Evolutionary conservation across 106 monocot genomes (phyloP).

Genomic region (Amphibolis antarctica): DNA sequence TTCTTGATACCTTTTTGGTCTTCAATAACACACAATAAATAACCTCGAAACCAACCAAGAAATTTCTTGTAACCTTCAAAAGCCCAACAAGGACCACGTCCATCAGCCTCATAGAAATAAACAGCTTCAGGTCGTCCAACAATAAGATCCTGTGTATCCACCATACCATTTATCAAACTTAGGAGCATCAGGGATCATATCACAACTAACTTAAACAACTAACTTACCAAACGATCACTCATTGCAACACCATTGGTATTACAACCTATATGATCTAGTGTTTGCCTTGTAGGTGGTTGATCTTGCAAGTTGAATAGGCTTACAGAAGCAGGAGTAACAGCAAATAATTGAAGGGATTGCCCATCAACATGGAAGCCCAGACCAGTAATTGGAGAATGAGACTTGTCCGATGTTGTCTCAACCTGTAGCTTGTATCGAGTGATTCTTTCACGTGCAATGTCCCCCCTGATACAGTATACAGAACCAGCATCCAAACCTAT

Average conservation of each 20-base stretch:
- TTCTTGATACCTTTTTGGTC: constrained; percentile 43
- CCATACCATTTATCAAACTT: no score
- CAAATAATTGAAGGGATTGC: constrained; percentile 69
- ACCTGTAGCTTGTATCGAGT: constrained; percentile 77
- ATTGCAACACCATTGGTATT: constrained; percentile 60
- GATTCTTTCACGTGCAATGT: constrained; percentile 89
- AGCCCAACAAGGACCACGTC: constrained; percentile 96
- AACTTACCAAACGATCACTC: constrained; percentile 82
- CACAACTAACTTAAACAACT: no score
- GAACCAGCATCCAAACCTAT: constrained; percentile 81
- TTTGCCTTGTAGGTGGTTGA: constrained; percentile 70
- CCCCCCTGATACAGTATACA: constrained; percentile 95
- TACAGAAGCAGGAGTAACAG: constrained; percentile 70
- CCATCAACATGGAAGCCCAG: constrained; percentile 75
- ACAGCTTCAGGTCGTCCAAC: constrained; percentile 95
- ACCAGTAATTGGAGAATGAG: constrained; percentile 48
- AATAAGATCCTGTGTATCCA: constrained; percentile 62
- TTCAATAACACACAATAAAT: constrained; percentile 70
- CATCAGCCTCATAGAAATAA: constrained; percentile 91
- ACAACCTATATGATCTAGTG: constrained; percentile 84
- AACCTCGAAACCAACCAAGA: constrained; percentile 93
- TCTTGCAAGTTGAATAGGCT: constrained; percentile 69
- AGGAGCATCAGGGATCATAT: no score
- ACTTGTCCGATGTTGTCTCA: constrained; percentile 31
- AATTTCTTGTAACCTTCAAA: constrained; percentile 96